Evolutionary conservation across 805 yeast genomes (phyloP).

Genomic region (Metschnikowia amazonensis): DNA sequence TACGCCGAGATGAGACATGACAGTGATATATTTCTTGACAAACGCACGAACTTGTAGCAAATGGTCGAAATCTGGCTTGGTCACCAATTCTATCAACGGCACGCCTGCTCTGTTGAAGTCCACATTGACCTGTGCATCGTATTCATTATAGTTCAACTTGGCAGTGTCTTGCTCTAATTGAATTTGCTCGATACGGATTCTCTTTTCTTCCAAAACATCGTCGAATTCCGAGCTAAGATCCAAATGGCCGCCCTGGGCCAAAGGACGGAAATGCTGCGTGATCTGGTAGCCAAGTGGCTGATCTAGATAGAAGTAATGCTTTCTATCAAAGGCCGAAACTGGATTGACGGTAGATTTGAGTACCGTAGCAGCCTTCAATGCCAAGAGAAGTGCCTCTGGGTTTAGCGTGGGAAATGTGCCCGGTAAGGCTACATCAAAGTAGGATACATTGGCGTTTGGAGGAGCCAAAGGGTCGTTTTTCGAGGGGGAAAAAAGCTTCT

Average conservation of each 20-base stretch:
- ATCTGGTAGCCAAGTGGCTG: conserved; percentile 96
- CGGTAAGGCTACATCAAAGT: conserved; percentile 81
- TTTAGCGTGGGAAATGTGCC: conserved; percentile 88
- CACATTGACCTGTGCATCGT: conserved; percentile 43
- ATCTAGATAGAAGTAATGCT: conserved; percentile 94
- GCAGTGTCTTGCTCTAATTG: conserved; percentile 97
- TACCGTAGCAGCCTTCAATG: conserved; percentile 70
- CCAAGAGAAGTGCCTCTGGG: conserved; percentile 65
- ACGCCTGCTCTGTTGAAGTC: conserved; percentile 84
- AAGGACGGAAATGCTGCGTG: conserved; percentile 81
- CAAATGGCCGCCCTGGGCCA: conserved; percentile 66
- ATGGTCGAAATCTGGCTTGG: conserved; percentile 76
- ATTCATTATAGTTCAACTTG: conserved; percentile 54
- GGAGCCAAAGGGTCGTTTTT: conserved; percentile 16
- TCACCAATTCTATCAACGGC: conserved; percentile 87
- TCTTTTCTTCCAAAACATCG: conserved; percentile 38
- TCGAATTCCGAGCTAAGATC: conserved; percentile 50
- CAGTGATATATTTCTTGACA: conserved; percentile 71
- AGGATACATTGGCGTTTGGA: conserved; percentile 72
- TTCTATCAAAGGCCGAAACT: conserved; percentile 76
- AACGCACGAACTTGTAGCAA: conserved; percentile 71
- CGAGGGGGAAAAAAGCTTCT: conserved; percentile 74
- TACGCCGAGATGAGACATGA: conserved; percentile 64
- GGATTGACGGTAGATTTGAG: conserved; percentile 55
- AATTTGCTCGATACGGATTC: conserved; percentile 67